These are phyloP conservation scores for Pelargonium fulgidum DNA, from an alignment of 441 rosid genomes.

Conservation along the genomic window DNA sequence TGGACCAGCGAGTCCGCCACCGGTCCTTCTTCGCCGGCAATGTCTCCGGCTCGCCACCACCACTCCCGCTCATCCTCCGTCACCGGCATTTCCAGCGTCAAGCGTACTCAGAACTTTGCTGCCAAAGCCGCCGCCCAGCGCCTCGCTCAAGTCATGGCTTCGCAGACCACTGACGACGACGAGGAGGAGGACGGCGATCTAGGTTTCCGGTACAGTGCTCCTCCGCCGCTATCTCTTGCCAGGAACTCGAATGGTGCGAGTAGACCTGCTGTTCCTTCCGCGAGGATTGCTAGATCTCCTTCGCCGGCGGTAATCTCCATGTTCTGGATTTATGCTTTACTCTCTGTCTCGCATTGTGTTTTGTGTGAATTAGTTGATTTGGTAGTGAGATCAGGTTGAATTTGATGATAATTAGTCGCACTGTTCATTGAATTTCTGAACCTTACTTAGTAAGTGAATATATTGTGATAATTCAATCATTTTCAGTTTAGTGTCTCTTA, in stretches of 20 bases:
- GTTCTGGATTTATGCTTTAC: background rate
- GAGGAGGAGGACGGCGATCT: constrained; percentile 47
- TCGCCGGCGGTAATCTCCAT: constrained; percentile 51
- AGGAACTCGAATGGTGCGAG: constrained; percentile 33
- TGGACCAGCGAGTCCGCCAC: constrained; percentile 47
- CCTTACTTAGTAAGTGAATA: background rate
- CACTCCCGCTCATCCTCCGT: constrained; percentile 56
- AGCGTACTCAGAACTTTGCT: constrained; percentile 62
- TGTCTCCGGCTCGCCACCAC: constrained; percentile 41
- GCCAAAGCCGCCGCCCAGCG: constrained; percentile 81
- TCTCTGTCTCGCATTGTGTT: constrained; percentile 2
- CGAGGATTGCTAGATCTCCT: constrained; percentile 57
- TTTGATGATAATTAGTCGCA: background rate
- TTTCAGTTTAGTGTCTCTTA: background rate
- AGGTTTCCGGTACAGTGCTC: constrained; percentile 77
- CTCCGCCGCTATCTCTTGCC: constrained; percentile 65
- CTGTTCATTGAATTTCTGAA: background rate
- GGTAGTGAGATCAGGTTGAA: background rate
- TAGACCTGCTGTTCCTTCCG: constrained; percentile 25
- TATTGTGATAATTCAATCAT: background rate
- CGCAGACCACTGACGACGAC: constrained; percentile 56
- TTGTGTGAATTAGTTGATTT: background rate
- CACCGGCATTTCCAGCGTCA: constrained; percentile 47
- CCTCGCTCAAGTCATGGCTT: constrained; percentile 80
- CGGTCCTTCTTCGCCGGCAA: constrained; percentile 36